phyloP scores from a whole-genome alignment of 139 green algal genomes.

The Pycnococcus provasolii region DNA sequence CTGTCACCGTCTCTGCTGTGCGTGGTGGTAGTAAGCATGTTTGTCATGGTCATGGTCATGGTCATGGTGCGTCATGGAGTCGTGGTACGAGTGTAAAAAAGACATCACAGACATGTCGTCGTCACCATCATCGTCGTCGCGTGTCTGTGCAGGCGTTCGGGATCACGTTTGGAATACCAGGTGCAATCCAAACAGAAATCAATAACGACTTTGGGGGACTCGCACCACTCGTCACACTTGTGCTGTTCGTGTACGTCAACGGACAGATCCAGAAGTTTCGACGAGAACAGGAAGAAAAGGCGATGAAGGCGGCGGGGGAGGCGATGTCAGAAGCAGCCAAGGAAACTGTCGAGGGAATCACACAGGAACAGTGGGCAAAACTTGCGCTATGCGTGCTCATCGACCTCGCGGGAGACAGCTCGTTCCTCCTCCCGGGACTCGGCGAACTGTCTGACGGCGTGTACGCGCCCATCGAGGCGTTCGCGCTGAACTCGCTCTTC shows the following conservation, averaged over 20 bases:
- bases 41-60: too few relatives aligned
- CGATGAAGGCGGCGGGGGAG: not conserved
- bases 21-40: too few relatives aligned
- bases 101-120: too few relatives aligned
- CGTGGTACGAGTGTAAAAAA: too few relatives aligned
- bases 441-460: constrained; percentile 12
- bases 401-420: constrained; percentile 9
- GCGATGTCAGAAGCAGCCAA: not conserved
- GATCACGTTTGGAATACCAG: too few relatives aligned
- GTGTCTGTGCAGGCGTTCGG: too few relatives aligned
- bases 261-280: not conserved
- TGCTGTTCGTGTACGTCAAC: not conserved
- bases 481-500: constrained; percentile 5
- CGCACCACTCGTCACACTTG: too few relatives aligned
- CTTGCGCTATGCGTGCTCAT: constrained; percentile 12
- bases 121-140: too few relatives aligned
- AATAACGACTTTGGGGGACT: too few relatives aligned
- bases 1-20: too few relatives aligned
- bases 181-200: too few relatives aligned
- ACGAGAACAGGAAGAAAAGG: not conserved
- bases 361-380: constrained; percentile 16
- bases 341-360: not conserved
- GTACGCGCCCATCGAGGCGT: constrained; percentile 18
- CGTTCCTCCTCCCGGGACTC: constrained; percentile 18
- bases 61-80: too few relatives aligned